Conservation (phyloP, 225 moss, liverwort and hornwort species). For the Thuidium tamariscinum region DNA sequence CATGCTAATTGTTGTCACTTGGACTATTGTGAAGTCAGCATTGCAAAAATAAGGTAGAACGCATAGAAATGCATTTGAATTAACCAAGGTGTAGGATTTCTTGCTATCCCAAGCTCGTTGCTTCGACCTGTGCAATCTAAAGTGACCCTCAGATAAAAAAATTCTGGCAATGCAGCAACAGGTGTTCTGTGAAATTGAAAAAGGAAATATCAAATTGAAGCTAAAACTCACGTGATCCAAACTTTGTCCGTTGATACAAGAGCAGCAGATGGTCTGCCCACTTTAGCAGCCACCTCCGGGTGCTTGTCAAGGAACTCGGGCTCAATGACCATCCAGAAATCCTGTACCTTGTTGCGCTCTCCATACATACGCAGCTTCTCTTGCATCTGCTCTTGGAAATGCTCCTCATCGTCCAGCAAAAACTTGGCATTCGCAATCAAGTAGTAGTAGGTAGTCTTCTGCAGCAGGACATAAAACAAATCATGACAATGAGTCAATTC, state of each 20-base stretch:
- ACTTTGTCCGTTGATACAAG: constrained; percentile 88
- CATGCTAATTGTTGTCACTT: neutral
- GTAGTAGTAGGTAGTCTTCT: constrained; percentile 67
- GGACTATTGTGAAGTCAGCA: neutral
- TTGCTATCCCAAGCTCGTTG: neutral
- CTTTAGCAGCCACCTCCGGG: constrained; percentile 61
- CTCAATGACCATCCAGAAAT: constrained; percentile 92
- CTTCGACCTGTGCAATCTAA: neutral
- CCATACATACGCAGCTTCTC: constrained; percentile 73
- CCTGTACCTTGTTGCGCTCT: constrained; percentile 57
- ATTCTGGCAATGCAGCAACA: neutral
- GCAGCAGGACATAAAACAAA: neutral
- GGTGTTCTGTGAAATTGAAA: neutral
- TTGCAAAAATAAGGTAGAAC: neutral
- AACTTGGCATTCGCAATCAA: constrained; percentile 88
- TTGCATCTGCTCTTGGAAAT: constrained; percentile 86
- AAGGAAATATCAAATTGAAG: neutral
- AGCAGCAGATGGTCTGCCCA: constrained; percentile 71
- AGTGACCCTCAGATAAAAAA: too few relatives aligned
- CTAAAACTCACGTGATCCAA: constrained; percentile 77
- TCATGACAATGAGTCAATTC: neutral
- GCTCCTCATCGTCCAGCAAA: constrained; percentile 92
- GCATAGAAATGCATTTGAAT: too few relatives aligned
- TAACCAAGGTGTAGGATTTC: neutral
- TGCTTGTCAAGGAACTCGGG: constrained; percentile 71